Evolutionary conservation across 140 eudicot genomes (phyloP).

Genomic region (Erigeron philadelphicus): DNA sequence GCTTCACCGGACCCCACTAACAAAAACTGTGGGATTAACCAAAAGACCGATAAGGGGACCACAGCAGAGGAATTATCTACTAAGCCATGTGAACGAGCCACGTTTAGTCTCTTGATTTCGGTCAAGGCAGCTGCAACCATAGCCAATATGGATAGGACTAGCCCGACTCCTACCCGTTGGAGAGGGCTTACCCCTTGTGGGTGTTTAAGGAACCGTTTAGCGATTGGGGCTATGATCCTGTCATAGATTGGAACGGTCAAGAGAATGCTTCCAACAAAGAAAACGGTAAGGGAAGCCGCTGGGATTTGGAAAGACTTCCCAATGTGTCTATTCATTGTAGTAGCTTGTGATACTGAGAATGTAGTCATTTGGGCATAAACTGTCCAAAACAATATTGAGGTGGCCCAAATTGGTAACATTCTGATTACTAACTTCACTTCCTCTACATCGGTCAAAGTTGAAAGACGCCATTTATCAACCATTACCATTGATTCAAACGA

Average conservation of each 20-base stretch:
- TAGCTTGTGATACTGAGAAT: constrained; percentile 63
- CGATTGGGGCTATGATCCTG: constrained; percentile 40
- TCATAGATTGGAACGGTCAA: constrained; percentile 50
- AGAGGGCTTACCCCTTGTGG: constrained; percentile 64
- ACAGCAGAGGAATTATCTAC: constrained; percentile 21
- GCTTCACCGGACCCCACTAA: constrained; percentile 63
- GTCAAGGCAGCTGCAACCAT: constrained; percentile 53
- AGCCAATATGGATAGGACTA: constrained; percentile 42
- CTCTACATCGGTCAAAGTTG: constrained; percentile 60
- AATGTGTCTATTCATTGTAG: constrained; percentile 58
- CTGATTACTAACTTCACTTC: constrained; percentile 60
- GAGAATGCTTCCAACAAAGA: constrained; percentile 53
- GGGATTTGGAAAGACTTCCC: constrained; percentile 53
- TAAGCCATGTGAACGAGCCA: constrained; percentile 40
- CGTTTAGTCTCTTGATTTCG: constrained; percentile 46
- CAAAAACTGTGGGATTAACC: constrained; percentile 57
- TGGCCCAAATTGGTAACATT: constrained; percentile 72
- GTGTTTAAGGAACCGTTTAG: constrained; percentile 33
- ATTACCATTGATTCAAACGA: constrained; percentile 21
- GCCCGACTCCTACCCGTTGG: constrained; percentile 54
- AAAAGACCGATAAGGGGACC: constrained; percentile 50
- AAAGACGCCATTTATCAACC: constrained; percentile 43
- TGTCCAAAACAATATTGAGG: constrained; percentile 64
- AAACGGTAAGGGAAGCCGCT: constrained; percentile 57
- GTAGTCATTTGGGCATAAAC: constrained; percentile 67